A percentile compares a stretch with the other conserved stretches of the same genome.
Conservation (phyloP, 139 green algal species). For the Haematococcus sp. region DNA sequence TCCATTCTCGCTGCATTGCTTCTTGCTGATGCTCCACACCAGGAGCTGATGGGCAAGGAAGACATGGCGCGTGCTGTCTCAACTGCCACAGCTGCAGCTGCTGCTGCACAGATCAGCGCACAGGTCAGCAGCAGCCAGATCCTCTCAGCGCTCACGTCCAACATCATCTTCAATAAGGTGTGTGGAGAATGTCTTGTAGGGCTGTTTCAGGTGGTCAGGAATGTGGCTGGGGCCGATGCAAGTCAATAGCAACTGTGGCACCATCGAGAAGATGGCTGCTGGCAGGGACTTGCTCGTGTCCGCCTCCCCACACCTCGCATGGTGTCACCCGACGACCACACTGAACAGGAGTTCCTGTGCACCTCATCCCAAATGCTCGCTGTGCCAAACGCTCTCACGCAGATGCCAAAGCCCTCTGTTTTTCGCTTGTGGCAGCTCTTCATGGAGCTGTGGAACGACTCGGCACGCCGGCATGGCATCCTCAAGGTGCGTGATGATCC, state of each 20-base stretch:
- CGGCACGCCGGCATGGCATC: constrained; percentile 23
- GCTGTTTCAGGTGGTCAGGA: too few relatives aligned
- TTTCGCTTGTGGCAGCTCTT: constrained; percentile 35
- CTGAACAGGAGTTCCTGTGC: too few relatives aligned
- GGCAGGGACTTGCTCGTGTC: too few relatives aligned
- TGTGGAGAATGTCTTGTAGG: too few relatives aligned
- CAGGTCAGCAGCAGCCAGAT: constrained; percentile 16
- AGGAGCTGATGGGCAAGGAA: constrained; percentile 2
- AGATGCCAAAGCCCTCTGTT: constrained; percentile 32
- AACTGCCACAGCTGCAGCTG: constrained; percentile 5
- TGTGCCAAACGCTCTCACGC: not conserved
- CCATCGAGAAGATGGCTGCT: too few relatives aligned
- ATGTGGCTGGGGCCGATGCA: too few relatives aligned
- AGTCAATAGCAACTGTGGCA: too few relatives aligned
- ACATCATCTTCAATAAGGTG: constrained; percentile 15
- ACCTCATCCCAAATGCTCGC: too few relatives aligned
- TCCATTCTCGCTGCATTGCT: not conserved
- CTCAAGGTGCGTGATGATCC: constrained; percentile 18
- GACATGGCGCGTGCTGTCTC: not conserved
- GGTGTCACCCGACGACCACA: too few relatives aligned
- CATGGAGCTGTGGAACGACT: constrained; percentile 48
- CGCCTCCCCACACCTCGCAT: too few relatives aligned
- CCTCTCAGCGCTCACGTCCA: constrained; percentile 20
- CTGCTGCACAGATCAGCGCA: not conserved
- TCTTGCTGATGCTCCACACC: not conserved